phyloP scores from a whole-genome alignment of 164 flowering plant genomes.

The Tetrastigma voinierianum region DNA sequence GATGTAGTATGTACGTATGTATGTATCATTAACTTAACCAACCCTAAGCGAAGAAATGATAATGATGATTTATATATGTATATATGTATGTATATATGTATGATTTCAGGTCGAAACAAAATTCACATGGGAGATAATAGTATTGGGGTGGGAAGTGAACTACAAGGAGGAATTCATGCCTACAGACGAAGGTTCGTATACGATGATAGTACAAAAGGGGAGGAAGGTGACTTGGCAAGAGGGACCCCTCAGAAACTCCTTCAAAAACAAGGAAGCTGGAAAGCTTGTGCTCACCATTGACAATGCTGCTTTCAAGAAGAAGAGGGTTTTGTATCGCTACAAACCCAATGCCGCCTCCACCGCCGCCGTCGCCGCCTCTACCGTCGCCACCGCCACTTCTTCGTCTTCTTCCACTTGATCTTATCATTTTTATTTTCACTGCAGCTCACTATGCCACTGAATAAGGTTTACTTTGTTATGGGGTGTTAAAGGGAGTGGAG shows the following conservation, averaged over 20 bases:
- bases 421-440: too few species aligned
- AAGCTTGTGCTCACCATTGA: constrained; percentile 1
- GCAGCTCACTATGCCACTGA: too few species aligned
- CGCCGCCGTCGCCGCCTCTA: too few species aligned
- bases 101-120: background rate
- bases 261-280: constrained; percentile 1
- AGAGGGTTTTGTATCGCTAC: constrained; percentile 3
- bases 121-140: background rate
- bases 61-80: too few species aligned
- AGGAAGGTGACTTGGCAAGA: constrained; percentile 5
- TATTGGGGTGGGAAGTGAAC: constrained; percentile 10
- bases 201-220: constrained; percentile 1
- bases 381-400: too few species aligned
- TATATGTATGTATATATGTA: too few species aligned
- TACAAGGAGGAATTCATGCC: constrained; percentile 10
- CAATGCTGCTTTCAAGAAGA: constrained; percentile 2
- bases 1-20: too few species aligned
- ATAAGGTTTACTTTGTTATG: too few species aligned
- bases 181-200: constrained; percentile 1
- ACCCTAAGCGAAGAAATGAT: too few species aligned
- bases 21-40: too few species aligned
- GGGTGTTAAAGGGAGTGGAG: too few species aligned
- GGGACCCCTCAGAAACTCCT: background rate
- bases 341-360: background rate
- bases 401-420: too few species aligned